Base-by-base conservation (phyloP, 2,329 filamentous ascomycete species). In the Penicillium psychrosexuale region DNA sequence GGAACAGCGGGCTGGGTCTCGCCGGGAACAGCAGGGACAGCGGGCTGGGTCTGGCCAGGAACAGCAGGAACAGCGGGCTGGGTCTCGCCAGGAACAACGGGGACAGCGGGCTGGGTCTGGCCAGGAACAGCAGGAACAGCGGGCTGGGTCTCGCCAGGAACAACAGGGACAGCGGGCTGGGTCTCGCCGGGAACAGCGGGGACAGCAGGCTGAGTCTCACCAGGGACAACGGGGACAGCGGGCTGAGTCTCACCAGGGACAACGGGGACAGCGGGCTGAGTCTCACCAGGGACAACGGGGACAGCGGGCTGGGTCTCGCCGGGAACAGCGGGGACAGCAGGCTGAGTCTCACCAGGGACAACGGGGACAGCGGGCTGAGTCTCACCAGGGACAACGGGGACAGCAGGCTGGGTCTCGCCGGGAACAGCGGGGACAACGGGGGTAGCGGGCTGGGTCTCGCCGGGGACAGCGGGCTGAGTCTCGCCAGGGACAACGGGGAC, bases 141-240 rank as follows among this genome's bases (percentile, higher is more conserved):
- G 11, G 45, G 46, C 46, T 19, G 3, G 6, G 33, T 6, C 4
- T 28, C 3, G 3, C 15, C 38, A 3, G 38, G 39, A 5, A 24
- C 22, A 5, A 5, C n/a, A 5, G 44, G 44, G 12, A 24, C 13
- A 36, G 53, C 58, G 17, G 58, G 53, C n/a, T 33, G 4, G 9
- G 24, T 12, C 6, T 28, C 1, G 17, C 11, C 40, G 6, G 38
- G 38, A 31, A 56, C 57, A 27, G 11, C 40, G 3, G 38, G 38
- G 31, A 56, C 57, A 38, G 47, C 55, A 11, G 63, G 62, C 49
- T 51, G 13, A 15, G 19, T 17, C 7, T 28, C 3, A 19, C 22
- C 47, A 11, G 61, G 48, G 8, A 43, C 34, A 28, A 19, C 47
- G 15, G 61, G 48, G 8, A 43, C 34, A 12, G 47, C 55, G 44